Conservation (phyloP, 495 filamentous ascomycete genomes). For the Penicillium longicatenatum region DNA sequence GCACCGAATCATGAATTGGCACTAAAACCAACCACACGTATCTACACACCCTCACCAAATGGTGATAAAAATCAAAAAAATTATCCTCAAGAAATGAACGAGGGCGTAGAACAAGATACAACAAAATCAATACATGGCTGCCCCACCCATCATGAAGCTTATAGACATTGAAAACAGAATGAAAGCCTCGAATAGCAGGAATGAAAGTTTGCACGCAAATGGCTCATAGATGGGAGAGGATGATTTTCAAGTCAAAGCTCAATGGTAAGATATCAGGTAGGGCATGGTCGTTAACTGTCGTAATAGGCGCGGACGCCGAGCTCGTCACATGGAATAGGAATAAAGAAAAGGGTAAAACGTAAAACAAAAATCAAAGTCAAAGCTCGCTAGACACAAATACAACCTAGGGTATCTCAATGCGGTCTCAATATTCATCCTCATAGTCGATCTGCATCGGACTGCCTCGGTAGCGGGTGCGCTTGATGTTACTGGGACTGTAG, state of each 20-base stretch:
- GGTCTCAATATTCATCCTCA: slow-evolving; percentile 40
- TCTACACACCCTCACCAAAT: background rate
- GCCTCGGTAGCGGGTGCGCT: slow-evolving; percentile 47
- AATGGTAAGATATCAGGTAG: background rate
- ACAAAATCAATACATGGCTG: slow-evolving; percentile 2
- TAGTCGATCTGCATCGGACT: slow-evolving; percentile 52
- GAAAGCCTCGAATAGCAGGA: background rate
- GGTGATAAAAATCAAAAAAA: background rate
- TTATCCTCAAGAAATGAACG: background rate
- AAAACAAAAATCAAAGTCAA: slow-evolving; percentile 21
- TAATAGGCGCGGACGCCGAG: slow-evolving; percentile 16
- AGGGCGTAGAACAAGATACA: background rate
- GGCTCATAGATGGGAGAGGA: slow-evolving; percentile 16
- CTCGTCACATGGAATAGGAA: slow-evolving; percentile 4
- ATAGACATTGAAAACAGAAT: background rate
- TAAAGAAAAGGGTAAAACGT: slow-evolving; percentile 3
- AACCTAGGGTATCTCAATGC: slow-evolving; percentile 31
- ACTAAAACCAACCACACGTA: background rate
- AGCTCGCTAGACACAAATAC: slow-evolving; percentile 23
- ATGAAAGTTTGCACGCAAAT: slow-evolving; percentile 8
- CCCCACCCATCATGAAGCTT: slow-evolving; percentile 12
- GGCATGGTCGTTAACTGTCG: slow-evolving; percentile 17
- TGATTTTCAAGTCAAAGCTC: slow-evolving; percentile 3
- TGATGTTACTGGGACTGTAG: slow-evolving; percentile 49
- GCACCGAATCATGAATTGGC: background rate